phyloP scores from a whole-genome alignment of 2,329 filamentous ascomycete species.

The Zymoseptoria passerinii region DNA sequence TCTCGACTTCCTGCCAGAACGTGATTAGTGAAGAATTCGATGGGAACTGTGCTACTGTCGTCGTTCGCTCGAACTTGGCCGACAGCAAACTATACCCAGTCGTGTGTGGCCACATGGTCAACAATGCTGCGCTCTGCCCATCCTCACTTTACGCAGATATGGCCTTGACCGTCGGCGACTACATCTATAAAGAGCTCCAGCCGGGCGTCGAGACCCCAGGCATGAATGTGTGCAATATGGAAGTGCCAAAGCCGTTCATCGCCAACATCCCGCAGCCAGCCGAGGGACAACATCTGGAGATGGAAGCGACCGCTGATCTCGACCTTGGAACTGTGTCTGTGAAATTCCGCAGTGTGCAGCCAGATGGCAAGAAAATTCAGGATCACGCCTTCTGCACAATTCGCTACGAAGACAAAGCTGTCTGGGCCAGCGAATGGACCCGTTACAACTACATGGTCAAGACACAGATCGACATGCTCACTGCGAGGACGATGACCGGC shows the following conservation, averaged over 20 bases:
- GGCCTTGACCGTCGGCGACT: constrained; percentile 57
- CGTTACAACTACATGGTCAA: constrained; percentile 54
- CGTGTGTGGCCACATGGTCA: constrained; percentile 59
- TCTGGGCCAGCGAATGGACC: constrained; percentile 58
- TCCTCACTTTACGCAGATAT: constrained; percentile 58
- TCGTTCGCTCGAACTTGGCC: constrained; percentile 58
- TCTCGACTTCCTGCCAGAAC: constrained; percentile 58
- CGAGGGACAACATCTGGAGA: constrained; percentile 51
- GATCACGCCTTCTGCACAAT: constrained; percentile 58
- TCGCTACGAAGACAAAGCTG: constrained; percentile 50
- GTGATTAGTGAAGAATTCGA: constrained; percentile 56
- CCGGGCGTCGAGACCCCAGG: constrained; percentile 50
- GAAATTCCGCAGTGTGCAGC: constrained; percentile 49
- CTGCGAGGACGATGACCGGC: constrained; percentile 55
- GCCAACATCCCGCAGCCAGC: constrained; percentile 42
- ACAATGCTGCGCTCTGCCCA: constrained; percentile 57
- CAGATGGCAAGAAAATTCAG: constrained; percentile 49
- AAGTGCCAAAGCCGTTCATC: constrained; percentile 63
- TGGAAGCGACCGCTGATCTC: constrained; percentile 53
- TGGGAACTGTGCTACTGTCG: constrained; percentile 49
- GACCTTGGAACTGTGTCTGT: constrained; percentile 48
- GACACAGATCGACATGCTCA: constrained; percentile 55
- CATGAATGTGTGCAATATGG: constrained; percentile 58
- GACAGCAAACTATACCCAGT: constrained; percentile 55
- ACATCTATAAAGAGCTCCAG: constrained; percentile 56